These are phyloP conservation scores for Aureobasidium mangrovei DNA, from an alignment of 2,329 filamentous ascomycete species.

Conservation along the genomic window DNA sequence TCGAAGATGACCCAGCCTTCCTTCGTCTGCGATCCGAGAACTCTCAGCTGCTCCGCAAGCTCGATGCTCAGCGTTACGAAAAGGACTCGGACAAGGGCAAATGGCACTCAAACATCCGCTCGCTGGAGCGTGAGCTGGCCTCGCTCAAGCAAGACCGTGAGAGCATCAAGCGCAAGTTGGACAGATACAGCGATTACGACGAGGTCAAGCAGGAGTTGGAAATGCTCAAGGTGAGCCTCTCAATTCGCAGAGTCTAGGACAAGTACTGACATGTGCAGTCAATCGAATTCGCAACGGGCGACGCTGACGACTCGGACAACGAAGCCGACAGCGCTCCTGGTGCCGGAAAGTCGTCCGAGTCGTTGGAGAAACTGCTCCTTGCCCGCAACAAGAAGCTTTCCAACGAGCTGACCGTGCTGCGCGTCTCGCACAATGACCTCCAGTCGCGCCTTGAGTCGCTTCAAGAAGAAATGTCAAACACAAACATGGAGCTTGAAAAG, in stretches of 20 bases:
- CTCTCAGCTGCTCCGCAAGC: constrained; percentile 77
- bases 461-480: constrained; percentile 73
- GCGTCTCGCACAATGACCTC: constrained; percentile 89
- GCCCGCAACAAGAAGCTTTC: constrained; percentile 93
- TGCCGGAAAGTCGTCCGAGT: constrained; percentile 57
- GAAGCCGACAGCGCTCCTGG: constrained; percentile 48
- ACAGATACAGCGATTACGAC: constrained; percentile 89
- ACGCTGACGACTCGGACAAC: constrained; percentile 48
- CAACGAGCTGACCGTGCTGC: constrained; percentile 84
- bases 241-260: constrained; percentile 12
- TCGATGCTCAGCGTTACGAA: constrained; percentile 76
- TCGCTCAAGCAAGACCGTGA: constrained; percentile 75
- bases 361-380: constrained; percentile 80
- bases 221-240: constrained; percentile 60
- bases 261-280: constrained; percentile 42
- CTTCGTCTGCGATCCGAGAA: constrained; percentile 88
- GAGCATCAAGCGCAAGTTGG: constrained; percentile 66
- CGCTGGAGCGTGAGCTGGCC: constrained; percentile 68
- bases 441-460: constrained; percentile 70
- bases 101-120: constrained; percentile 64
- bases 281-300: constrained; percentile 89
- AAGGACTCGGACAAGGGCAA: constrained; percentile 71
- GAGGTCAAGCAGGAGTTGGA: constrained; percentile 94
- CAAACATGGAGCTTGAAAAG: constrained; percentile 78
- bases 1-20: constrained; percentile 85